These are phyloP conservation scores for Trametopsis cervina DNA, from an alignment of 768 basidiomycete species.

Conservation along the genomic window DNA sequence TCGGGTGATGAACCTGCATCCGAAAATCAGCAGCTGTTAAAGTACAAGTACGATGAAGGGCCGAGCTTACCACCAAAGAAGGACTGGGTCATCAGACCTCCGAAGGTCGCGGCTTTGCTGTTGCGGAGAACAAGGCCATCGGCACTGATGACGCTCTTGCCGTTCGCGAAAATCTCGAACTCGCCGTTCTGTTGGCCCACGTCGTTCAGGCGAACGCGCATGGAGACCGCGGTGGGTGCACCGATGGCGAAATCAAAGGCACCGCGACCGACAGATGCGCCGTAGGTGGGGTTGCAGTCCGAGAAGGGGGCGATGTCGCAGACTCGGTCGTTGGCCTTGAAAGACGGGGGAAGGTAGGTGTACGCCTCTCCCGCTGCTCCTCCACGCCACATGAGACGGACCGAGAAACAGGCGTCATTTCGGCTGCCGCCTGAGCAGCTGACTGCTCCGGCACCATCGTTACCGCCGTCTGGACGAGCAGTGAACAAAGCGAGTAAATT, in stretches of 20 bases:
- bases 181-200: conserved; percentile 64
- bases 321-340: conserved; percentile 38
- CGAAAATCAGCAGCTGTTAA: too few species aligned
- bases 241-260: conserved; percentile 32
- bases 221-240: conserved; percentile 14
- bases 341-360: conserved; percentile 54
- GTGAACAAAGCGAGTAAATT: neutral
- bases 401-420: conserved; percentile 49
- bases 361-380: conserved; percentile 60
- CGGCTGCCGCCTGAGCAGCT: conserved; percentile 63
- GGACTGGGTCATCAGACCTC: conserved; percentile 66
- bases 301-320: conserved; percentile 42
- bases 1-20: too few species aligned
- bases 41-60: too few species aligned
- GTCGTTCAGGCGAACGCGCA: conserved; percentile 55
- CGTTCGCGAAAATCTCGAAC: conserved; percentile 58
- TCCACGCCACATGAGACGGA: conserved; percentile 64
- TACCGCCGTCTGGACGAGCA: conserved; percentile 40
- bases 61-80: conserved; percentile 64
- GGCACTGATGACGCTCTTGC: conserved; percentile 54
- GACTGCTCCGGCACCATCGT: conserved; percentile 37
- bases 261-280: conserved; percentile 62
- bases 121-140: conserved; percentile 47
- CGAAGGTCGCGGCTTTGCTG: conserved; percentile 40
- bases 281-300: conserved; percentile 53